Conservation (phyloP, 2,329 filamentous ascomycete genomes). For the Exserohilum turcica region DNA sequence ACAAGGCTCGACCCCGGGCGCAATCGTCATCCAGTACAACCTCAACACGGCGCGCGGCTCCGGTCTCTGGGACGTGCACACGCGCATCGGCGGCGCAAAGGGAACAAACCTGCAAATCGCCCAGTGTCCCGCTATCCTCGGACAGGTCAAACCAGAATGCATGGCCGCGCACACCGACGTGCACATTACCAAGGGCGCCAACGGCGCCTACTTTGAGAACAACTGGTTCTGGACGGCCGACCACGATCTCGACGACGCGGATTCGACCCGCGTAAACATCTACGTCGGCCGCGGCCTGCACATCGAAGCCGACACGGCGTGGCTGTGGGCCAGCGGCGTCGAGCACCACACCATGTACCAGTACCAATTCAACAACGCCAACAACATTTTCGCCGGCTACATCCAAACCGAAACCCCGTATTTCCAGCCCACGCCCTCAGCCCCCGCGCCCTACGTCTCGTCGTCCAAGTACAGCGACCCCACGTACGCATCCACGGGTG, state of each 20-base stretch:
- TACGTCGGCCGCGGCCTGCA: slow-evolving; percentile 85
- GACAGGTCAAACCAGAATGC: slow-evolving; percentile 63
- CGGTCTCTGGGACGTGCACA: slow-evolving; percentile 87
- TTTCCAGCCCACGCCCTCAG: slow-evolving; percentile 81
- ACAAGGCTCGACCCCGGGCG: slow-evolving; percentile 70
- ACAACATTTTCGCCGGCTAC: slow-evolving; percentile 78
- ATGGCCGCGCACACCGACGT: slow-evolving; percentile 67
- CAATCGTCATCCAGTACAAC: slow-evolving; percentile 76
- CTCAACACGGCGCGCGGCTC: slow-evolving; percentile 56
- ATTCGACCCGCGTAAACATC: slow-evolving; percentile 76
- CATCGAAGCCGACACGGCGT: slow-evolving; percentile 63
- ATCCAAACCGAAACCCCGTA: slow-evolving; percentile 91
- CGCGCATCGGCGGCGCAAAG: slow-evolving; percentile 79
- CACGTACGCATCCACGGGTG: slow-evolving; percentile 60
- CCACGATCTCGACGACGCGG: slow-evolving; percentile 81
- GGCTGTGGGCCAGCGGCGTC: slow-evolving; percentile 69
- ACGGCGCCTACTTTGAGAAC: slow-evolving; percentile 79
- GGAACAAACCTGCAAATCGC: slow-evolving; percentile 79
- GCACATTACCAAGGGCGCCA: slow-evolving; percentile 59
- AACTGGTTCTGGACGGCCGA: slow-evolving; percentile 90
- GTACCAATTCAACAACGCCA: slow-evolving; percentile 79
- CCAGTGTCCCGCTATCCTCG: slow-evolving; percentile 71
- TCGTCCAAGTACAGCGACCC: slow-evolving; percentile 66
- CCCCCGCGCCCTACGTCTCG: slow-evolving; percentile 64
- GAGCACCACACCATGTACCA: slow-evolving; percentile 72